These are phyloP conservation scores for cucumber (Cucumis sativus) DNA, from an alignment of 306 rosid genomes.

Conservation along the genomic window DNA sequence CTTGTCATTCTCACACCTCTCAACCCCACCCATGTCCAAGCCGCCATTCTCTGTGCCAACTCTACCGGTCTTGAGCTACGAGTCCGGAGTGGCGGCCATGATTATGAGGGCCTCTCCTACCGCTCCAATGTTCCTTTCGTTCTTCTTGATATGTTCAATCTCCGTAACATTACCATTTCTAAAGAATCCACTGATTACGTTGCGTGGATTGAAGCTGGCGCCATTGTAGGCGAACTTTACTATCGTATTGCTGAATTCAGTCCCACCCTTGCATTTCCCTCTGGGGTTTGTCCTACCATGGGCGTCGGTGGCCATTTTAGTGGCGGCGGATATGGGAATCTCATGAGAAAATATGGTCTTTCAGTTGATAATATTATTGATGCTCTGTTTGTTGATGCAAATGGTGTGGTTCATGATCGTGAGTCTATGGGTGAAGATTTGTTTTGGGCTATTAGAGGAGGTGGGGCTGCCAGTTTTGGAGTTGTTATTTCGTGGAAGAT, in stretches of 20 bases:
- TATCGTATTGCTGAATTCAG: slow-evolving; percentile 49
- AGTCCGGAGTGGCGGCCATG: slow-evolving; percentile 78
- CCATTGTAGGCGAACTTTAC: slow-evolving; percentile 63
- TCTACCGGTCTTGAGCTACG: slow-evolving; percentile 26
- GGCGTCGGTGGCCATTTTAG: slow-evolving; percentile 73
- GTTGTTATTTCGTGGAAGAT: slow-evolving; percentile 48
- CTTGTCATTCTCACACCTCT: slow-evolving; percentile 38
- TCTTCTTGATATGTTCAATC: slow-evolving; percentile 61
- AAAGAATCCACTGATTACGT: slow-evolving; percentile 18
- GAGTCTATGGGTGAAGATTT: slow-evolving; percentile 61
- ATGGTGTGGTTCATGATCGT: slow-evolving; percentile 35
- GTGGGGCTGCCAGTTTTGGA: slow-evolving; percentile 74
- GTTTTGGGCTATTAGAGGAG: slow-evolving; percentile 80
- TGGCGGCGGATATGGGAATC: slow-evolving; percentile 73
- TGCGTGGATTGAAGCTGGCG: slow-evolving; percentile 46
- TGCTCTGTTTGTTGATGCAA: slow-evolving; percentile 46
- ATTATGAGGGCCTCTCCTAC: slow-evolving; percentile 62
- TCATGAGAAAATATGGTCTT: slow-evolving; percentile 55
- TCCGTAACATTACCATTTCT: slow-evolving; percentile 30
- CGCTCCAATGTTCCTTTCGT: slow-evolving; percentile 37
- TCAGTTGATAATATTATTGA: slow-evolving; percentile 55
- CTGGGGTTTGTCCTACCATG: slow-evolving; percentile 50
- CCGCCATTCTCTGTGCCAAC: slow-evolving; percentile 42
- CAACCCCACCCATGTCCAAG: slow-evolving; percentile 33
- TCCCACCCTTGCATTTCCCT: slow-evolving; percentile 50